Evolutionary conservation across 495 filamentous ascomycete species (phyloP).

Genomic region (Penicillium nucicola): DNA sequence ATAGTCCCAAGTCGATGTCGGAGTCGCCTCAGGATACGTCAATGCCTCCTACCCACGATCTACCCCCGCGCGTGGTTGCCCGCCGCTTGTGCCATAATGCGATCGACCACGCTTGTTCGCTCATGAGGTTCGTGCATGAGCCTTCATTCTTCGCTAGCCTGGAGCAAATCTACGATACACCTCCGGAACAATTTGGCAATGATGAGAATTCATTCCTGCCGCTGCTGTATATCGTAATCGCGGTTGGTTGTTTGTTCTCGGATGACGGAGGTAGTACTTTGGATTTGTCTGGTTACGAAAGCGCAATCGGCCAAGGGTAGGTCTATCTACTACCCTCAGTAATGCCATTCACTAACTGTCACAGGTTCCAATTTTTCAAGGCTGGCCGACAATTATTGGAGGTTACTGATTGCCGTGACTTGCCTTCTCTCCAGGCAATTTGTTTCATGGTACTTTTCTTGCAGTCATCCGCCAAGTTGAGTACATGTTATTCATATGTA

Average conservation of each 20-base stretch:
- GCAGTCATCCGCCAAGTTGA: slow-evolving; percentile 85
- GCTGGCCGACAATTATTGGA: slow-evolving; percentile 78
- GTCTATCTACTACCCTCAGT: slow-evolving; percentile 6
- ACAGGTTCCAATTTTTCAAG: slow-evolving; percentile 81
- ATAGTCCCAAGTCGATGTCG: slow-evolving; percentile 66
- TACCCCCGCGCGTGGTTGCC: slow-evolving; percentile 69
- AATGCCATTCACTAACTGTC: not conserved
- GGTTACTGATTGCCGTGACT: slow-evolving; percentile 86
- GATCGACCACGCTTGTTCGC: slow-evolving; percentile 76
- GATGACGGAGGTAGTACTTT: slow-evolving; percentile 46
- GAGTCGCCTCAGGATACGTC: slow-evolving; percentile 57
- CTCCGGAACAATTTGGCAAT: slow-evolving; percentile 63
- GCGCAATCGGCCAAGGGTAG: slow-evolving; percentile 78
- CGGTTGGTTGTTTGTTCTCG: slow-evolving; percentile 81
- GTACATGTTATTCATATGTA: slow-evolving; percentile 90
- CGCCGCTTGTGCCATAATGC: slow-evolving; percentile 70
- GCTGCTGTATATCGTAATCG: slow-evolving; percentile 77
- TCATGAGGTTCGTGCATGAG: slow-evolving; percentile 84
- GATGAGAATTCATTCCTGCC: slow-evolving; percentile 81
- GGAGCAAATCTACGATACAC: slow-evolving; percentile 73
- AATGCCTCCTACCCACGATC: slow-evolving; percentile 56
- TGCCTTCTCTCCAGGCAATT: slow-evolving; percentile 79
- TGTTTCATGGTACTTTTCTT: slow-evolving; percentile 92
- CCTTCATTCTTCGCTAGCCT: slow-evolving; percentile 78
- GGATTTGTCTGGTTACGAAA: slow-evolving; percentile 61